A percentile compares a stretch with the other conserved stretches of the same genome.
phyloP scores from a whole-genome alignment of 2,329 filamentous ascomycete species.

The Microcyclospora pomicola region DNA sequence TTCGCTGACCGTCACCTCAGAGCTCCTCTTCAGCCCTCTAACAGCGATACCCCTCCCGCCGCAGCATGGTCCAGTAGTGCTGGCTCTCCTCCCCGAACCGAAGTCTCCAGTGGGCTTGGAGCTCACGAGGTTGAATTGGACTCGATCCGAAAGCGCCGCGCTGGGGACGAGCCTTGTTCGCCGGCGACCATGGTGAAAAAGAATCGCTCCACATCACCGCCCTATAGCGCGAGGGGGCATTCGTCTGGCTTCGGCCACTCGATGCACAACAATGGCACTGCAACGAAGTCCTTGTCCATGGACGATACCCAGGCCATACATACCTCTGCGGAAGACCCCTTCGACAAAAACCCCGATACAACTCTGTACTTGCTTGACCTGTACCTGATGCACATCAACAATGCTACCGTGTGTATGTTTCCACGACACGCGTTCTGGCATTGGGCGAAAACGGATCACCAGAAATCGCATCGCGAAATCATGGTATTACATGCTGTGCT shows the following conservation, averaged over 20 bases:
- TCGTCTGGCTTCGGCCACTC: no score
- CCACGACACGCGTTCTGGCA: conserved; percentile 38
- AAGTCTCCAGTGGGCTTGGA: conserved; percentile 5
- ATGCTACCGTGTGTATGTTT: conserved; percentile 42
- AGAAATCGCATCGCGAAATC: conserved; percentile 30
- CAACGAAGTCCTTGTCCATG: no score
- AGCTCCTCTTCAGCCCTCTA: conserved; percentile 14
- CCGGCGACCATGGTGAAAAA: conserved; percentile 14
- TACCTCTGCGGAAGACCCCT: conserved; percentile 34
- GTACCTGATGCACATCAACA: conserved; percentile 46
- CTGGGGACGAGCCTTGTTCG: conserved; percentile 13
- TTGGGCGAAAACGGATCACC: conserved; percentile 39
- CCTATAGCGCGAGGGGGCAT: no score
- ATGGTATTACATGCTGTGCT: conserved; percentile 49
- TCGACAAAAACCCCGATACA: conserved; percentile 34
- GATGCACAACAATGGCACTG: no score
- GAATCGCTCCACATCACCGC: conserved; percentile 18
- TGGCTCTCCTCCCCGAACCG: conserved; percentile 12
- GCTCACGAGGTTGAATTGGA: conserved; percentile 12
- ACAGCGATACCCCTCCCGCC: conserved; percentile 11
- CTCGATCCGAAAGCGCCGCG: conserved; percentile 13
- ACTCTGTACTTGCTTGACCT: conserved; percentile 39
- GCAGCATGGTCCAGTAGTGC: conserved; percentile 12
- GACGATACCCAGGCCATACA: no score
- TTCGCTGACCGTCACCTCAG: conserved; percentile 12